Base-by-base conservation (phyloP, 495 filamentous ascomycete genomes). In the Articulospora tetracladia region DNA sequence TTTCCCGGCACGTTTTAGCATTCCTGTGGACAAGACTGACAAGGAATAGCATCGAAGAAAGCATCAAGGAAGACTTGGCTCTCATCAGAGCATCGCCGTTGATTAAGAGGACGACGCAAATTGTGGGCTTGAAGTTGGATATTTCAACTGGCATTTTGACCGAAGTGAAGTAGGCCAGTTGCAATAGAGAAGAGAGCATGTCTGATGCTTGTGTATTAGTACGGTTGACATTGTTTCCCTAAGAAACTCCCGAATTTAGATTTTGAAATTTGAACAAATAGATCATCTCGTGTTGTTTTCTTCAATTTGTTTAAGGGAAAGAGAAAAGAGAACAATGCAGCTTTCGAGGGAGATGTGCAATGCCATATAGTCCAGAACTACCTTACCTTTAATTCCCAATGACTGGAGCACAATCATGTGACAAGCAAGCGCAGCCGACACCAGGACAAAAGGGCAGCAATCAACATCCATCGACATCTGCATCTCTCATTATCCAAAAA, bases 81-180 rank as follows among this genome's bases (percentile, higher is more conserved):
- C 30, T 68, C 1, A 24, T 72, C 25, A 57, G 57, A 53, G 61
- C 63, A n/a, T 69, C 66, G 8, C 70, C 70, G 12, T 63, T 70
- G 26, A 69, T 72, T 32, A 60, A 48, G 25, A 68, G 66, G 46
- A 55, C 53, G 3, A 70, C 64, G 1, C 62, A 64, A 41, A 63
- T 72, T 24, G 64, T 72, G 22, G 70, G 70, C 1, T 27, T 72
- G 19, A 69, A 69, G 53, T 68, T 65, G 24, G 70, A 72, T 56
- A 68, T 69, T 28, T 22, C 28, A 15, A 72, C 58, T 26, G 70
- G 70, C 3, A 47, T 58, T 1, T 32, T 60, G 17, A 64, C 52
- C 22, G 24, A 61, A 22, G 57, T 67, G 11, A 48, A 59, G 20
- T 53, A 67, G 39, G 39, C 39, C 3, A 13, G 30, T 32, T 32